These are phyloP conservation scores for Pneumocystis wakefieldiae DNA, from an alignment of 1,139 yeast species.

Conservation along the genomic window DNA sequence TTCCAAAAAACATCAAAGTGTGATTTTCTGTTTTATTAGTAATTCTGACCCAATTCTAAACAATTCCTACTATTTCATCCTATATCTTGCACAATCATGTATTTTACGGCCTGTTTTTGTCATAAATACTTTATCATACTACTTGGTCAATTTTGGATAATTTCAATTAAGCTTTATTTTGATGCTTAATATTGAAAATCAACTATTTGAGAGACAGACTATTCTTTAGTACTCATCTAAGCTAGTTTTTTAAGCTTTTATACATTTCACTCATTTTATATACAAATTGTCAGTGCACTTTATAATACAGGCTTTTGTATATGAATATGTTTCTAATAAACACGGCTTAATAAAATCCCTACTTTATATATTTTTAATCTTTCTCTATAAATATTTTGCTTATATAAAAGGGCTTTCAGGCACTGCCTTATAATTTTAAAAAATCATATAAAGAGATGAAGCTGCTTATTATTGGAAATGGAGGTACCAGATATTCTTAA, in stretches of 20 bases:
- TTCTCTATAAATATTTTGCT: no score
- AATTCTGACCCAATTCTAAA: conserved; percentile 37
- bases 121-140: conserved; percentile 69
- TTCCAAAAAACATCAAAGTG: conserved; percentile 20
- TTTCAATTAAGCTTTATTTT: not conserved
- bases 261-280: no score
- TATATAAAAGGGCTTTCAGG: not conserved
- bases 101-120: conserved; percentile 92
- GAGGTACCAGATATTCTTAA: conserved; percentile 36
- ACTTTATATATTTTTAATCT: no score
- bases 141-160: conserved; percentile 40
- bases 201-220: not conserved
- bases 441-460: not conserved
- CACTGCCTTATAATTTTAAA: not conserved
- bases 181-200: not conserved
- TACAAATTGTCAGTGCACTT: not conserved
- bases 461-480: conserved; percentile 77
- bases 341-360: not conserved
- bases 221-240: no score
- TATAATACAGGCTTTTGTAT: not conserved
- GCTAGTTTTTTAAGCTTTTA: no score
- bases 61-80: conserved; percentile 50
- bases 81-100: conserved; percentile 63
- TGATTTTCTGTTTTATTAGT: conserved; percentile 31
- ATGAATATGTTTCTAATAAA: not conserved